Evolutionary conservation across 2,329 filamentous ascomycete species (phyloP).

Genomic region (Ceratocystis harringtonii): DNA sequence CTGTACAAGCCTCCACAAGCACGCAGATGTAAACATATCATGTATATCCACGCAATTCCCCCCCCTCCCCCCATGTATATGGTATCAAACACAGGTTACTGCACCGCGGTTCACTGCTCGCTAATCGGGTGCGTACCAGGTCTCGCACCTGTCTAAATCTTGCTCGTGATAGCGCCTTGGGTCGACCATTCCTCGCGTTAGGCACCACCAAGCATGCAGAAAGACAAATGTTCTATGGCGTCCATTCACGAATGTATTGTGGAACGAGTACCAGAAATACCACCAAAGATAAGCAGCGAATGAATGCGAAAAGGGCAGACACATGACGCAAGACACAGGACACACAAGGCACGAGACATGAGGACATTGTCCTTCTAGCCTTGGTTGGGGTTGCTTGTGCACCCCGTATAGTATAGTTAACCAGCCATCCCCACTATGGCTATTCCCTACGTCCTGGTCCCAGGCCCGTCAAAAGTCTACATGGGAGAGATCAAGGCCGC

Average conservation of each 20-base stretch:
- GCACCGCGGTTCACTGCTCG: background rate
- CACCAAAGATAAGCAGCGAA: background rate
- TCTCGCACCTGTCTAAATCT: background rate
- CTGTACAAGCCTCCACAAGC: background rate
- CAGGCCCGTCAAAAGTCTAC: too few relatives aligned
- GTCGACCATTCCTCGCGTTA: background rate
- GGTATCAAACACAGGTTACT: background rate
- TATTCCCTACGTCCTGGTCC: too few relatives aligned
- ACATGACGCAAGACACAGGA: too few relatives aligned
- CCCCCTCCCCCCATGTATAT: background rate
- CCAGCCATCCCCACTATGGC: too few relatives aligned
- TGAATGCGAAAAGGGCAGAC: too few relatives aligned
- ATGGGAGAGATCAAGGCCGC: too few relatives aligned
- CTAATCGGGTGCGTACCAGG: background rate
- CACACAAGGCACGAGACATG: too few relatives aligned
- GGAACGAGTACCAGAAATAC: background rate
- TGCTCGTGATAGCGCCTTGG: background rate
- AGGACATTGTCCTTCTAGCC: too few relatives aligned
- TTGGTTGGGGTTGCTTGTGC: too few relatives aligned
- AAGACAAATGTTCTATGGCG: background rate
- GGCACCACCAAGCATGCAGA: background rate
- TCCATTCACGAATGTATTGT: background rate
- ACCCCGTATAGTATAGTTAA: too few relatives aligned
- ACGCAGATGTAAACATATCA: background rate
- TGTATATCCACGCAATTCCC: background rate